Percentiles rank a stretch among this genome's conserved stretches.
Conservation (phyloP, 2,329 filamentous ascomycete genomes). For the Xylaria sp. region DNA sequence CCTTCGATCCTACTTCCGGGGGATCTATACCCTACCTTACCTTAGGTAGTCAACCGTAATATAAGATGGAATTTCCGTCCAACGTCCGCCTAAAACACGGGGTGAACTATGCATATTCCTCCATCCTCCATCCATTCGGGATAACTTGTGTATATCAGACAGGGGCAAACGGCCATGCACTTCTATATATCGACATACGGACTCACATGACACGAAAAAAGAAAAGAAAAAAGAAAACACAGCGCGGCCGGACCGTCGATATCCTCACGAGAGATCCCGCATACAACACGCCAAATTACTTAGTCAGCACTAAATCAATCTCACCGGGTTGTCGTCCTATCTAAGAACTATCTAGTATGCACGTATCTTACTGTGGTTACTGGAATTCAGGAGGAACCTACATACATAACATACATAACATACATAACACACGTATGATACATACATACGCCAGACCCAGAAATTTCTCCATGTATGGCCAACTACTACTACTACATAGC, state of each 20-base stretch:
- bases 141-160: not conserved
- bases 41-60: not conserved
- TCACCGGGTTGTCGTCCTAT: not conserved
- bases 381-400: not conserved
- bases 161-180: not conserved
- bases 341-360: no score
- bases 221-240: not conserved
- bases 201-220: not conserved
- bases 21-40: no score
- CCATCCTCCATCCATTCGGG: no score
- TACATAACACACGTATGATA: no score
- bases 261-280: not conserved
- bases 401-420: not conserved
- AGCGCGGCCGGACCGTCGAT: not conserved
- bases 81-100: no score
- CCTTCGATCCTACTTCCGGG: no score
- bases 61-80: no score
- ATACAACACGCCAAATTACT: not conserved
- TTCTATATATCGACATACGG: not conserved
- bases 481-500: not conserved
- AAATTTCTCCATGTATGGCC: not conserved
- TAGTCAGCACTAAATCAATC: not conserved
- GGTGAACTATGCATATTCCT: no score
- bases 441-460: not conserved
- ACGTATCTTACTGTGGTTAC: no score